Evolutionary conservation across 495 filamentous ascomycete species (phyloP), one percentile per base, ranked within the genome.

Genomic region (Schizothecium vesticola): DNA sequence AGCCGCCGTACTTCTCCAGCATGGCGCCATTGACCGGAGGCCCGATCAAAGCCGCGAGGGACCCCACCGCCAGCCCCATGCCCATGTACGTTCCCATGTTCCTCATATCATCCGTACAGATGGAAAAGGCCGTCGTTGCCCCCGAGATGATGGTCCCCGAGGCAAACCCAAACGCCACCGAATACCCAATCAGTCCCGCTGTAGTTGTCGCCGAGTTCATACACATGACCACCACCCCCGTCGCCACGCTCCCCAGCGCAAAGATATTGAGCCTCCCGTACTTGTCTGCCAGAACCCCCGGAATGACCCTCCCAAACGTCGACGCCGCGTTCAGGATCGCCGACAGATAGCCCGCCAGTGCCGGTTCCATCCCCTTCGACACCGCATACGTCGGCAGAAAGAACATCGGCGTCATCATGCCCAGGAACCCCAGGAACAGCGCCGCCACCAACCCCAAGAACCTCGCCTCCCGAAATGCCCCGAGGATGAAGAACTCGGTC

Each of bases 281-380:
- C 61, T 80, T 82, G 68, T 90, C 87, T 0, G 83, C 83, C 7
- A 88, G 36, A 1, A 86, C 65, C 1, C 86, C 85, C 0, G 85
- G 86, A 24, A 89, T 79, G 28, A 88, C 80, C n/a, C 87, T 80
- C 3, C 87, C 87, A 69, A 86, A 84, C 3, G 82, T 82, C 0
- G 86, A 88, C 0, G 80, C 82, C 21, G 21, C 64, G 59, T 88
- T 89, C 28, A 87, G 70, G 22, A 89, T 84, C 1, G 82, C 76
- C 8, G 85, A 67, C 23, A 84, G 78, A 67, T 88, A 78, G 33
- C 71, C 71, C 0, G 86, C 80, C 0, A 89, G 73, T 7, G 78
- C 77, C 6, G 73, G 36, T 4, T 79, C 72, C 74, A 88, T 80
- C n/a, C 86, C 85, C 7, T 76, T 69, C 0, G 65, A 68, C 7